These are phyloP conservation scores for Irpex lacteus DNA, from an alignment of 1,284 basidiomycete genomes.

Conservation along the genomic window DNA sequence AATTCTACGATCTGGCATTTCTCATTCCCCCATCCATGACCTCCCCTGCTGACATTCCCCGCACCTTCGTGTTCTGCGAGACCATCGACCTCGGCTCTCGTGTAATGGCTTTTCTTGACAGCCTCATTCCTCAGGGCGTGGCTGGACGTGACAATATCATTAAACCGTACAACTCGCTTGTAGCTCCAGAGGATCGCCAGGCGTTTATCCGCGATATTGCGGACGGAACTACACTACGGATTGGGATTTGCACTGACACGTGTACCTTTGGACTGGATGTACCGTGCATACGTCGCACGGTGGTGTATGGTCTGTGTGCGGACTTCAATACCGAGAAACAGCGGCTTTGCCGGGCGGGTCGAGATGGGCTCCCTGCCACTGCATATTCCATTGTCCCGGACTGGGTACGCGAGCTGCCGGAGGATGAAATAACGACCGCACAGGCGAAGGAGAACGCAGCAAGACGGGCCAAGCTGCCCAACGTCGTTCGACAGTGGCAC, in stretches of 20 bases:
- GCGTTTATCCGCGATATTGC: neutral
- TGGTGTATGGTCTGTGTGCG: neutral
- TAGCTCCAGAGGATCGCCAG: neutral
- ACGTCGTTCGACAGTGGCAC: neutral
- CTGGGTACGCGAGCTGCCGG: neutral
- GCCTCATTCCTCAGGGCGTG: neutral
- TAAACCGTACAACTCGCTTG: neutral
- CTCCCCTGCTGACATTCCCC: conserved; percentile 2
- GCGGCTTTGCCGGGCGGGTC: neutral
- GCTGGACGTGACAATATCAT: neutral
- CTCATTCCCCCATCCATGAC: conserved; percentile 8
- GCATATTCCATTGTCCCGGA: neutral
- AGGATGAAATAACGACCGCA: neutral
- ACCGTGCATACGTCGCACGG: neutral
- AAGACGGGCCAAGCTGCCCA: neutral
- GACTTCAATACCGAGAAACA: conserved; percentile 1
- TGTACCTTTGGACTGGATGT: conserved; percentile 6
- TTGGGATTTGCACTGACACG: conserved; percentile 7
- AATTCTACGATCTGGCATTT: conserved; percentile 14
- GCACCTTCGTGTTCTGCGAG: conserved; percentile 14
- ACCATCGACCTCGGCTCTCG: conserved; percentile 13
- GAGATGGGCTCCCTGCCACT: neutral
- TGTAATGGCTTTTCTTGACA: conserved; percentile 13
- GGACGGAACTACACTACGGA: neutral
- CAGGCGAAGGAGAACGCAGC: neutral